Conservation (phyloP, 345 rosid genomes). For the Boechera retrofracta region DNA sequence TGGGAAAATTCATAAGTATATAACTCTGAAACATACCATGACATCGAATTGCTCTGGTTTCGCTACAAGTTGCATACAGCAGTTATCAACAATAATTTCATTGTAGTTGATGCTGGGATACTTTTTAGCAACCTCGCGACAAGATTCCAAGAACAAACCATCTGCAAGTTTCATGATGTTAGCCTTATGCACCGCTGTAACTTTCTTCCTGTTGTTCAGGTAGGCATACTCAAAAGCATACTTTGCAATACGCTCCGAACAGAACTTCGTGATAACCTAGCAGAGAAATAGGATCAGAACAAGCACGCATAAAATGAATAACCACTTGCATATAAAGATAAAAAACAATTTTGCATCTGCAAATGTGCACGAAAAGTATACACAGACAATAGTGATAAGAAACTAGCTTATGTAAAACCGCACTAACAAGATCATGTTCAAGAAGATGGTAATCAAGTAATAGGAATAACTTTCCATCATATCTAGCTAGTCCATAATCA, state of each 20-base stretch:
- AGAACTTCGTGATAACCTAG: constrained; percentile 98
- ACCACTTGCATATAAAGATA: background rate
- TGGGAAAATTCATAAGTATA: background rate
- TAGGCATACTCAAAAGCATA: constrained; percentile 99
- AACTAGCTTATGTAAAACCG: background rate
- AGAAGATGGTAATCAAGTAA: too few species aligned
- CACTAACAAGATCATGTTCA: constrained; percentile 9
- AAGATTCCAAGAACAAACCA: constrained; percentile 44
- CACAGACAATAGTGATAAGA: background rate
- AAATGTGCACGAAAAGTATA: background rate
- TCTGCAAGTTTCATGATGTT: constrained; percentile 99
- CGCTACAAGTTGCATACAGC: constrained; percentile 98
- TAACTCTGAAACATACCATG: constrained; percentile 63
- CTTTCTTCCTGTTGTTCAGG: constrained; percentile 93
- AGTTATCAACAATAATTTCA: constrained; percentile 95
- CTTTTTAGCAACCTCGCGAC: constrained; percentile 80
- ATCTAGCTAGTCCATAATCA: constrained; percentile 9
- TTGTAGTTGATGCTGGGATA: constrained; percentile 91
- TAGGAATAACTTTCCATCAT: constrained; percentile 4
- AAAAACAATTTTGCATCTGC: background rate
- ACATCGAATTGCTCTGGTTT: constrained; percentile 99
- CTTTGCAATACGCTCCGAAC: constrained; percentile 94
- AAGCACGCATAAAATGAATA: background rate
- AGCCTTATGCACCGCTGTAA: constrained; percentile 96
- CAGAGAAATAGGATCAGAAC: constrained; percentile 44